Percentiles rank a stretch among this genome's conserved stretches.
Conservation (phyloP, 2,329 filamentous ascomycete genomes). For the Aureobasidium sp. region DNA sequence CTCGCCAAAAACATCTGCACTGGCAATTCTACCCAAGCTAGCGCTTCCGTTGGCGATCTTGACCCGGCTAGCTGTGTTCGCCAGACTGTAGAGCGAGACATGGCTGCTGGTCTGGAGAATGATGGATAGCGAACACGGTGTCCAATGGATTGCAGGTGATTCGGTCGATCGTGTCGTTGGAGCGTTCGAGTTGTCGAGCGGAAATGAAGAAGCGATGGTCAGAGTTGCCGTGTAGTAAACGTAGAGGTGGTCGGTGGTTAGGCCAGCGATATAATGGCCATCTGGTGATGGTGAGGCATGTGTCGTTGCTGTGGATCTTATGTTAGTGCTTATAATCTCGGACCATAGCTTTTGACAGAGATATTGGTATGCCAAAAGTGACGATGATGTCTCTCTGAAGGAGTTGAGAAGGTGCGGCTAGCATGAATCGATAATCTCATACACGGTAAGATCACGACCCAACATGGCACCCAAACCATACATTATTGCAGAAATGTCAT, state of each 20-base stretch:
- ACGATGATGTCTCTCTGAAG: background rate
- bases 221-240: constrained; percentile 33
- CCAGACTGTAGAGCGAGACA: constrained; percentile 37
- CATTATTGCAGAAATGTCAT: background rate
- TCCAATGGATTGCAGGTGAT: constrained; percentile 30
- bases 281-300: constrained; percentile 33
- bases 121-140: constrained; percentile 32
- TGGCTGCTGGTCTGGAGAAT: constrained; percentile 35
- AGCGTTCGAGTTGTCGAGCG: background rate
- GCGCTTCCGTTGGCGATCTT: constrained; percentile 43
- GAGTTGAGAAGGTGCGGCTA: background rate
- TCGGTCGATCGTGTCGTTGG: constrained; percentile 18
- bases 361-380: background rate
- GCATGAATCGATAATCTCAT: no score
- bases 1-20: constrained; percentile 36
- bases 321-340: background rate
- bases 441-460: background rate
- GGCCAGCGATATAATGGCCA: constrained; percentile 33
- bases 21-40: constrained; percentile 40
- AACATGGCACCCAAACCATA: background rate
- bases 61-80: constrained; percentile 36
- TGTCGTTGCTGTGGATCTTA: constrained; percentile 17
- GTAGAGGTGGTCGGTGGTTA: constrained; percentile 33
- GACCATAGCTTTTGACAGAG: background rate
- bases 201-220: constrained; percentile 30